These are phyloP conservation scores for Cladobotryum mycophilum DNA, from an alignment of 2,329 filamentous ascomycete genomes.

Conservation along the genomic window DNA sequence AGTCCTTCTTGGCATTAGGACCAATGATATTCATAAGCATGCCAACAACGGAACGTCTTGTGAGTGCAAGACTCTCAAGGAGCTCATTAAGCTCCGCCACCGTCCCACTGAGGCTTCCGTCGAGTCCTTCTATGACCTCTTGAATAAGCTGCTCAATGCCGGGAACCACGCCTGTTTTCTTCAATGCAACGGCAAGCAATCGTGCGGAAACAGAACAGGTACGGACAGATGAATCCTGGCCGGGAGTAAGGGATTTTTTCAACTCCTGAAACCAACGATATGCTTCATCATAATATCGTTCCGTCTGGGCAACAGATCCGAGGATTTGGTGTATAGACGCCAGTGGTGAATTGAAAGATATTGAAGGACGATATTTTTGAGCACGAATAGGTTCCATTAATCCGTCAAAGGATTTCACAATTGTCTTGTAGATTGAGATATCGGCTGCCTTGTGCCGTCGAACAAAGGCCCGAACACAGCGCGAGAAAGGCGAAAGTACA, in stretches of 20 bases:
- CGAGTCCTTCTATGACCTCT: slow-evolving; percentile 48
- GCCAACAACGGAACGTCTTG: slow-evolving; percentile 48
- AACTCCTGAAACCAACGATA: slow-evolving; percentile 48
- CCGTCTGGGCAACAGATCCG: slow-evolving; percentile 41
- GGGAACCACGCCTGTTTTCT: slow-evolving; percentile 31
- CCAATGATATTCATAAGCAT: slow-evolving; percentile 33
- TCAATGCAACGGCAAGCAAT: slow-evolving; percentile 48
- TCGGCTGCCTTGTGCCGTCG: slow-evolving; percentile 41
- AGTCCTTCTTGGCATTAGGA: slow-evolving; percentile 11
- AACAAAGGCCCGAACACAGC: slow-evolving; percentile 55
- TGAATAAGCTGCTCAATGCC: slow-evolving; percentile 37
- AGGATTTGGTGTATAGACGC: slow-evolving; percentile 47
- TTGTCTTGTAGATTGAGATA: slow-evolving; percentile 31
- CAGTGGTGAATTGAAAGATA: slow-evolving; percentile 37
- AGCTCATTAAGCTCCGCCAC: slow-evolving; percentile 55
- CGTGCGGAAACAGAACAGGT: slow-evolving; percentile 49
- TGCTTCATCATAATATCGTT: slow-evolving; percentile 43
- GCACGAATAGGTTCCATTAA: slow-evolving; percentile 28
- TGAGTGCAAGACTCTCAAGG: slow-evolving; percentile 47
- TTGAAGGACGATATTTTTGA: slow-evolving; percentile 27
- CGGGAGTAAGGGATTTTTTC: slow-evolving; percentile 29
- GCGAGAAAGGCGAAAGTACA: slow-evolving; percentile 57
- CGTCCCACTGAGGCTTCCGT: slow-evolving; percentile 54
- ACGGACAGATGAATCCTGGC: slow-evolving; percentile 41
- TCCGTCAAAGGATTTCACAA: slow-evolving; percentile 24